Evolutionary conservation across 2,329 filamentous ascomycete species (phyloP).

Genomic region (Alternaria incomplexa): DNA sequence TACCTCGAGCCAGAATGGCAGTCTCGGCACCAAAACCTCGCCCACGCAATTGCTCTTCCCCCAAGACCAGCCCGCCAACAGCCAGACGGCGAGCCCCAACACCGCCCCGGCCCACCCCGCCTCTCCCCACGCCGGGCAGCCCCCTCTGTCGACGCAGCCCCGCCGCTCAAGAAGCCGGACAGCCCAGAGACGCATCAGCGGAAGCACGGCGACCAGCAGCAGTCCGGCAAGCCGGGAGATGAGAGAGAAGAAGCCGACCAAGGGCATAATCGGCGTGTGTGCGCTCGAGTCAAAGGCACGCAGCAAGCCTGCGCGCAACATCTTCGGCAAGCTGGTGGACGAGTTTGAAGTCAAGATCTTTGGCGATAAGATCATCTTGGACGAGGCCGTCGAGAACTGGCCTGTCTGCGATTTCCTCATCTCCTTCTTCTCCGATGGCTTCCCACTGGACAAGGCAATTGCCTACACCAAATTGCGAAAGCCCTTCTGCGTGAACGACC

Average conservation of each 20-base stretch:
- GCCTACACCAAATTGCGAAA: constrained; percentile 92
- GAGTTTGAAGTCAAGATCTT: constrained; percentile 98
- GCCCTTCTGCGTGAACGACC: constrained; percentile 96
- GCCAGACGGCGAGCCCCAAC: constrained; percentile 13
- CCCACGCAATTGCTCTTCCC: constrained; percentile 46
- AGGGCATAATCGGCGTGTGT: constrained; percentile 85
- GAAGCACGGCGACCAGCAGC: constrained; percentile 81
- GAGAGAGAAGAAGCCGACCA: constrained; percentile 59
- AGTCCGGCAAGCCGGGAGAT: constrained; percentile 71
- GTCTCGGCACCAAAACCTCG: constrained; percentile 46
- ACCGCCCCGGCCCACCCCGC: constrained; percentile 20
- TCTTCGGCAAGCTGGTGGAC: constrained; percentile 87
- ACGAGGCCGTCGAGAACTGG: constrained; percentile 97
- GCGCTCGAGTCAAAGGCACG: constrained; percentile 94
- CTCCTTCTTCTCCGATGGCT: constrained; percentile 97
- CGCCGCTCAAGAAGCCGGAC: constrained; percentile 49
- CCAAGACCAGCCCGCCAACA: constrained; percentile 31
- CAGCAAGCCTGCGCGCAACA: constrained; percentile 96
- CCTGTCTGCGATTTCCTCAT: constrained; percentile 95
- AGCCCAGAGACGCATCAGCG: constrained; percentile 78
- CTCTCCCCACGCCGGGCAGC: constrained; percentile 23
- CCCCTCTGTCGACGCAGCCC: constrained; percentile 20
- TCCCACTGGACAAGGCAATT: constrained; percentile 95
- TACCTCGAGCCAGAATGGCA: constrained; percentile 53
- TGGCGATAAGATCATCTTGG: constrained; percentile 97